A percentile compares a stretch with the other conserved stretches of the same genome.
Conservation (phyloP, 192 early-diverging fungal genomes). For the Helicostylum pulchrum region DNA sequence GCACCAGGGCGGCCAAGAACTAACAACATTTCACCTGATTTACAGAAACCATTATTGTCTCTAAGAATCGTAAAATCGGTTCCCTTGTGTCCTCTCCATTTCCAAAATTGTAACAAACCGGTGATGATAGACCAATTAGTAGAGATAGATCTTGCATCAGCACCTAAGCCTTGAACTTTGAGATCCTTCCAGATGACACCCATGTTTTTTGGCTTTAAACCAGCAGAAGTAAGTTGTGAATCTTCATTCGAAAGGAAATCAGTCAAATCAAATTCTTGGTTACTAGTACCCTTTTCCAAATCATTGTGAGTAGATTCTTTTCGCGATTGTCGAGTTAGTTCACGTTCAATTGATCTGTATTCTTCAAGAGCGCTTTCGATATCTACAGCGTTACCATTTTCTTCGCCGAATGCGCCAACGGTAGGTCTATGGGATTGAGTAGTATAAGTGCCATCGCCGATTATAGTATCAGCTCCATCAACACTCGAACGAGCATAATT, state of each 20-base stretch:
- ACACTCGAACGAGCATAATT: too few species aligned
- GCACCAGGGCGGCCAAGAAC: conserved; percentile 70
- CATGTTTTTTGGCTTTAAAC: conserved; percentile 43
- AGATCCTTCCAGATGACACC: conserved; percentile 46
- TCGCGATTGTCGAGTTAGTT: conserved; percentile 25
- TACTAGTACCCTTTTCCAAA: neutral
- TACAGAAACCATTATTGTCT: conserved; percentile 62
- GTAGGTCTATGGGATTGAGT: neutral
- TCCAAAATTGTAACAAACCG: neutral
- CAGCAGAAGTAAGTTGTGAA: conserved; percentile 26
- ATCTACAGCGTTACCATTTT: conserved; percentile 30
- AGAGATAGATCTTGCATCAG: conserved; percentile 31
- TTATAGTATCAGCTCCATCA: too few species aligned
- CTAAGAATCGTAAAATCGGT: conserved; percentile 49
- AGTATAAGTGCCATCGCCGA: too few species aligned
- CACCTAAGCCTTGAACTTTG: conserved; percentile 36
- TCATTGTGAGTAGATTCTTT: conserved; percentile 4
- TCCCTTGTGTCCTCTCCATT: conserved; percentile 19
- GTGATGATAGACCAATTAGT: conserved; percentile 13
- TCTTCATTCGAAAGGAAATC: conserved; percentile 32
- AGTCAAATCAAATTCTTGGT: conserved; percentile 41
- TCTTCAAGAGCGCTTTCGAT: conserved; percentile 21
- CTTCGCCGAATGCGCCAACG: conserved; percentile 28
- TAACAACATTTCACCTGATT: conserved; percentile 70
- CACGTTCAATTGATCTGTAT: conserved; percentile 19